A percentile compares a stretch with the other conserved stretches of the same genome.
Conservation (phyloP, 768 basidiomycete species). For the Xanthoconium stramineum region DNA sequence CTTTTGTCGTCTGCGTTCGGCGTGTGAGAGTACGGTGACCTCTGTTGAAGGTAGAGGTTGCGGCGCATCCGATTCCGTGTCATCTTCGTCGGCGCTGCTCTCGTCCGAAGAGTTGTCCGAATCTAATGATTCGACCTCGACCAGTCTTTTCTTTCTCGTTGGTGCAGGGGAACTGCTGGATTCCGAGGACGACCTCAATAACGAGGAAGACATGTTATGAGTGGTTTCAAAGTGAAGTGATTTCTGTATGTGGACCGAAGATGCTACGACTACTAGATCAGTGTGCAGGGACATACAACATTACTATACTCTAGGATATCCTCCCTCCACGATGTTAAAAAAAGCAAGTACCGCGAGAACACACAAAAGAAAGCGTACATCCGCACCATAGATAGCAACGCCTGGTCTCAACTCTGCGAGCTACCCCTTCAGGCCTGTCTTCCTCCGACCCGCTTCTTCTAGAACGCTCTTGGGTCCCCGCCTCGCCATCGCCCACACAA, state of each 20-base stretch:
- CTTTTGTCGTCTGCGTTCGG: conserved; percentile 65
- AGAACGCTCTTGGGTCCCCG: conserved; percentile 71
- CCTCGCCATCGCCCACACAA: conserved; percentile 78
- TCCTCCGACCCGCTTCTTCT: conserved; percentile 39
- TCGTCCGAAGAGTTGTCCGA: conserved; percentile 24
- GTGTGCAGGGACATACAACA: conserved; percentile 17
- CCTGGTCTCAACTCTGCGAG: neutral
- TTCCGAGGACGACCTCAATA: conserved; percentile 32
- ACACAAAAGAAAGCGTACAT: conserved; percentile 5
- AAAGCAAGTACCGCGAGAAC: neutral
- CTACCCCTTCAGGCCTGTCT: conserved; percentile 15
- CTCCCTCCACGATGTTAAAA: conserved; percentile 8
- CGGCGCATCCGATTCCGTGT: neutral
- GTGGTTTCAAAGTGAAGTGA: neutral
- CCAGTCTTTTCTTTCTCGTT: conserved; percentile 22
- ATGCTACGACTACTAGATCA: too few species aligned
- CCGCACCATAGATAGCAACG: conserved; percentile 5
- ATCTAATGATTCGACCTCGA: conserved; percentile 17
- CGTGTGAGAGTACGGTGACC: conserved; percentile 65
- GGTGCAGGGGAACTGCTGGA: conserved; percentile 29
- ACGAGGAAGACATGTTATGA: conserved; percentile 14
- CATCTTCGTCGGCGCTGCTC: conserved; percentile 8
- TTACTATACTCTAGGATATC: conserved; percentile 20
- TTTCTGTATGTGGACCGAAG: too few species aligned
- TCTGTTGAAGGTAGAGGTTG: conserved; percentile 2